Conservation (phyloP, 2,329 filamentous ascomycete species). For the Conoideocrella luteorostrata region DNA sequence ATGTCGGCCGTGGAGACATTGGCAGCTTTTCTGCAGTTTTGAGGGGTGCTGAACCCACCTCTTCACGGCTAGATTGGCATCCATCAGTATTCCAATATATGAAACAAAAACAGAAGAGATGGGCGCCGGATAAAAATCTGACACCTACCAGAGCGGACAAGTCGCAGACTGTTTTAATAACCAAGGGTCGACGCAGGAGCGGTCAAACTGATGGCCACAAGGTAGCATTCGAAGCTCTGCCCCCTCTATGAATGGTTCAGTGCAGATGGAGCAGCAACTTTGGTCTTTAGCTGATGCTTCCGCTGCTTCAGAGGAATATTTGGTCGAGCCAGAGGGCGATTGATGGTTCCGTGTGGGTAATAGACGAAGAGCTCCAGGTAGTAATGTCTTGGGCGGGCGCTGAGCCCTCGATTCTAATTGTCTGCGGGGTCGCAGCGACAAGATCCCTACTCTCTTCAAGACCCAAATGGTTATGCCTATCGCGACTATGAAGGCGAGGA, state of each 20-base stretch:
- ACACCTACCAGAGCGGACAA: constrained; percentile 7
- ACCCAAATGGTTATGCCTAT: too few species aligned
- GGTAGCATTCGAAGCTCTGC: constrained; percentile 2
- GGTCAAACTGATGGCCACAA: constrained; percentile 7
- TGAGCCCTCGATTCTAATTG: too few species aligned
- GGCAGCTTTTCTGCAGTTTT: background rate
- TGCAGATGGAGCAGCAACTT: constrained; percentile 5
- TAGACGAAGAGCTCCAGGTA: too few species aligned
- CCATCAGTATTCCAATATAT: too few species aligned
- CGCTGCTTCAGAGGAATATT: background rate
- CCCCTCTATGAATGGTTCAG: constrained; percentile 4
- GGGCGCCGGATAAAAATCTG: too few species aligned
- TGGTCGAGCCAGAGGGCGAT: too few species aligned
- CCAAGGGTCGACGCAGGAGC: constrained; percentile 7
- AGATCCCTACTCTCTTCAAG: too few species aligned
- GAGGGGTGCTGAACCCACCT: background rate
- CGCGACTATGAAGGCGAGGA: too few species aligned
- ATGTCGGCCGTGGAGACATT: background rate
- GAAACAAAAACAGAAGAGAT: too few species aligned
- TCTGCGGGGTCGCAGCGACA: too few species aligned
- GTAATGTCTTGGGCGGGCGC: too few species aligned
- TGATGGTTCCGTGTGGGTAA: background rate
- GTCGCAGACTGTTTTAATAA: constrained; percentile 2
- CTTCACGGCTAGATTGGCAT: constrained; percentile 3
- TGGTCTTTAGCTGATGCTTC: background rate